A percentile compares a stretch with the other conserved stretches of the same genome.
phyloP scores from a whole-genome alignment of 805 yeast species.

The Saturnispora kantuleensis region DNA sequence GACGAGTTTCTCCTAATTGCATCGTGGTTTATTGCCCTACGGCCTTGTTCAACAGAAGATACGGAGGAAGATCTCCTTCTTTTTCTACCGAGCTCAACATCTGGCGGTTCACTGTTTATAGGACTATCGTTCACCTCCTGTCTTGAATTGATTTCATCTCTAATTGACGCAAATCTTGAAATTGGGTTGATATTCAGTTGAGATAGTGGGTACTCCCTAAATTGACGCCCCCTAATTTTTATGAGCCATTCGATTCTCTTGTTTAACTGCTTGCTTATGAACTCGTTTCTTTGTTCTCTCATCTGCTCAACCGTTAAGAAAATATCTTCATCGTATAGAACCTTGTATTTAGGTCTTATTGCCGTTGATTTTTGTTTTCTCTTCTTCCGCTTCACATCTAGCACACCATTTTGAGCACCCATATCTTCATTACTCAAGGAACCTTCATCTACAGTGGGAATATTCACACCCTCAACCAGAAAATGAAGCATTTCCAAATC shows the following conservation, averaged over 20 bases:
- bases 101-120: background rate
- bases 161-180: background rate
- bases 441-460: background rate
- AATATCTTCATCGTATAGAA: slow-evolving; percentile 12
- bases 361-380: background rate
- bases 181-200: background rate
- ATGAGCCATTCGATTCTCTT: slow-evolving; percentile 1
- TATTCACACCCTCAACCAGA: background rate
- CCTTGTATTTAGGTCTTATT: background rate
- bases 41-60: slow-evolving; percentile 13
- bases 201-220: background rate
- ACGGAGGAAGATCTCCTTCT: slow-evolving; percentile 13
- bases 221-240: background rate
- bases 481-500: background rate
- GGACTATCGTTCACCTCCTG: background rate
- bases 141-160: background rate
- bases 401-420: background rate
- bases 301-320: slow-evolving; percentile 11
- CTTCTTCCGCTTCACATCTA: background rate
- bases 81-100: background rate
- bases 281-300: slow-evolving; percentile 14
- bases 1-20: slow-evolving; percentile 4
- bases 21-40: slow-evolving; percentile 2
- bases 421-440: slow-evolving; percentile 3
- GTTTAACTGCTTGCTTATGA: slow-evolving; percentile 3